Evolutionary conservation across 305 asterid genomes (phyloP).

Genomic region (Fraxinus greggii): DNA sequence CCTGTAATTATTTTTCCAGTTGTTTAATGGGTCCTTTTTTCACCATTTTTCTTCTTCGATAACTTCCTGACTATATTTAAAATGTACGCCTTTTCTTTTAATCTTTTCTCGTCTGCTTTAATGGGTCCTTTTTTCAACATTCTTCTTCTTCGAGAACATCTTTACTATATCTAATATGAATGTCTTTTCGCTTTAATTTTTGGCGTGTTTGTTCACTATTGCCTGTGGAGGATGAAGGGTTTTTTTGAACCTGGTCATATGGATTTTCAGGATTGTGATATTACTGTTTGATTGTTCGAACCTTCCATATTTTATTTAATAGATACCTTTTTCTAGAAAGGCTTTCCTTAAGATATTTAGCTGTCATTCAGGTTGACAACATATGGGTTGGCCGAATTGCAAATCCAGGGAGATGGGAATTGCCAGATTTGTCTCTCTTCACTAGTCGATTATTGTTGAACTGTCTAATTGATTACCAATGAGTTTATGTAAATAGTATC

Average conservation of each 20-base stretch:
- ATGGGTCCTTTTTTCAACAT: not conserved
- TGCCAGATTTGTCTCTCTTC: slow-evolving; percentile 71
- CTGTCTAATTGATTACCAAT: not conserved
- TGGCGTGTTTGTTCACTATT: not conserved
- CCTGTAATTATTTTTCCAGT: too few species aligned
- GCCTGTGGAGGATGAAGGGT: not conserved
- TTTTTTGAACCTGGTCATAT: not conserved
- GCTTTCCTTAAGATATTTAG: slow-evolving; percentile 27
- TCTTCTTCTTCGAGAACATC: not conserved
- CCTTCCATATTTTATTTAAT: not conserved
- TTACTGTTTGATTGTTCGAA: not conserved
- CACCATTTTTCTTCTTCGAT: not conserved
- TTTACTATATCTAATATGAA: not conserved
- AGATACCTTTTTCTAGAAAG: not conserved
- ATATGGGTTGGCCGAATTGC: slow-evolving; percentile 79
- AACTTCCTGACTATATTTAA: not conserved
- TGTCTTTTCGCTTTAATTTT: not conserved
- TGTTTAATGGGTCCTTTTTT: not conserved
- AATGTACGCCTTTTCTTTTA: not conserved
- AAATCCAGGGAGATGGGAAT: slow-evolving; percentile 92
- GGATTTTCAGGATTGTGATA: not conserved
- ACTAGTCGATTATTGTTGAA: not conserved
- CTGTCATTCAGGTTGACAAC: slow-evolving; percentile 61
- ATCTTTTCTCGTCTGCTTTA: not conserved
- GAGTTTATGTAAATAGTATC: not conserved